phyloP scores from a whole-genome alignment of 2,329 filamentous ascomycete species.

The Calonectria hongkongensis region DNA sequence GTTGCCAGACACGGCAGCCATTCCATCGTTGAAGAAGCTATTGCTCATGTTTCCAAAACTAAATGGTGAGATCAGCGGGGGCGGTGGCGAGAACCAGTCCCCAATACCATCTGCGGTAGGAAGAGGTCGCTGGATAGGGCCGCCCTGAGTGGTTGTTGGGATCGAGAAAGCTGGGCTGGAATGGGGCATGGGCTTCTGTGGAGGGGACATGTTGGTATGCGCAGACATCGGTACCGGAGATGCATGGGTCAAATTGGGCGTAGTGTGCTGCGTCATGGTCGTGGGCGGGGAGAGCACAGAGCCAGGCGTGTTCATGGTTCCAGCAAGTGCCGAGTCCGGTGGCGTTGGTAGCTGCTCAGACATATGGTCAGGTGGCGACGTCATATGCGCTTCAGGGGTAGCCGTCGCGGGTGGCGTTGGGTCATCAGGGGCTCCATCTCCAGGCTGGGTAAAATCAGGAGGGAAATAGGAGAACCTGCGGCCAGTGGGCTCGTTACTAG shows the following conservation, averaged over 20 bases:
- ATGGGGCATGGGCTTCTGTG: constrained; percentile 53
- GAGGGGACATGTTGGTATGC: constrained; percentile 59
- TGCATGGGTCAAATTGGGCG: constrained; percentile 54
- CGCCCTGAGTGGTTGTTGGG: constrained; percentile 60
- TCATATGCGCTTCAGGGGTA: constrained; percentile 54
- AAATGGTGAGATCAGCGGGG: constrained; percentile 73
- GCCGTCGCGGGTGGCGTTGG: constrained; percentile 58
- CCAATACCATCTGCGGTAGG: constrained; percentile 63
- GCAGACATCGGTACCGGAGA: constrained; percentile 52
- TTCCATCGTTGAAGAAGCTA: constrained; percentile 64
- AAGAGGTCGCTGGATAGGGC: constrained; percentile 66
- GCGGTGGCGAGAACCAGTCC: constrained; percentile 73
- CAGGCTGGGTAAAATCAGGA: constrained; percentile 68
- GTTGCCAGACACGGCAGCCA: constrained; percentile 52
- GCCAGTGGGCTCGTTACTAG: constrained; percentile 71
- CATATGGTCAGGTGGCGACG: constrained; percentile 56
- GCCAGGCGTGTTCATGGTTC: constrained; percentile 56
- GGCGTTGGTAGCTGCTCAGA: constrained; percentile 64
- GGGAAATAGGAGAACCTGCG: constrained; percentile 79
- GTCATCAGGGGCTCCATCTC: constrained; percentile 60
- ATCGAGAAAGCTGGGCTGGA: constrained; percentile 62
- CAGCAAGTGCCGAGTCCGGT: constrained; percentile 64
- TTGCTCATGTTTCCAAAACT: constrained; percentile 65
- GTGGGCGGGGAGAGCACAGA: constrained; percentile 62
- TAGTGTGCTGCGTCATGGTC: constrained; percentile 57